Evolutionary conservation across 176 grass and related monocot genomes (phyloP).

Genomic region (Oryza brachyantha): DNA sequence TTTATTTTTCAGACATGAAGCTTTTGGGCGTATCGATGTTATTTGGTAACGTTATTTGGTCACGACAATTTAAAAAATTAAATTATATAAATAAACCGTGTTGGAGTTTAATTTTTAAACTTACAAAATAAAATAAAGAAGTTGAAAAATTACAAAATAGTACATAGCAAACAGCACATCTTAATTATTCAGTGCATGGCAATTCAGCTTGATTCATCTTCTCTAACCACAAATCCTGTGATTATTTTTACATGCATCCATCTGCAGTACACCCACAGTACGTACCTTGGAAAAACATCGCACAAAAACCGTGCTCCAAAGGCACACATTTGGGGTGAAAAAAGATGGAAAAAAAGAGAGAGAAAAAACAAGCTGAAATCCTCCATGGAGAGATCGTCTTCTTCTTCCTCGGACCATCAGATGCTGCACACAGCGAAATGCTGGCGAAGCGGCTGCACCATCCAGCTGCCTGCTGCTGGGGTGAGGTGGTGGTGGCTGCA

Average conservation of each 20-base stretch:
- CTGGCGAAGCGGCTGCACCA: conserved; percentile 17
- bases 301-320: conserved; percentile 47
- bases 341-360: conserved; percentile 22
- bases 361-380: neutral
- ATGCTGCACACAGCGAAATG: conserved; percentile 35
- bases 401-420: conserved; percentile 26
- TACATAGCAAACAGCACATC: neutral
- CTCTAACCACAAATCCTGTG: conserved; percentile 26
- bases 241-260: conserved; percentile 44
- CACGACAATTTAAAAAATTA: no score
- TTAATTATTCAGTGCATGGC: neutral
- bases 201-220: conserved; percentile 25
- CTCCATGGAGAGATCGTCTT: neutral
- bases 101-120: no score
- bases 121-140: no score
- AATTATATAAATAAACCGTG: no score
- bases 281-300: conserved; percentile 44
- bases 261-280: conserved; percentile 27
- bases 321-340: conserved; percentile 32
- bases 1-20: no score
- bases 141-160: no score
- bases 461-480: conserved; percentile 38
- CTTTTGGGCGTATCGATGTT: no score
- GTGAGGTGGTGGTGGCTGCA: conserved; percentile 25
- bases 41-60: no score